These are phyloP conservation scores for Iberis pinnata DNA, from an alignment of 345 rosid species.

Conservation along the genomic window DNA sequence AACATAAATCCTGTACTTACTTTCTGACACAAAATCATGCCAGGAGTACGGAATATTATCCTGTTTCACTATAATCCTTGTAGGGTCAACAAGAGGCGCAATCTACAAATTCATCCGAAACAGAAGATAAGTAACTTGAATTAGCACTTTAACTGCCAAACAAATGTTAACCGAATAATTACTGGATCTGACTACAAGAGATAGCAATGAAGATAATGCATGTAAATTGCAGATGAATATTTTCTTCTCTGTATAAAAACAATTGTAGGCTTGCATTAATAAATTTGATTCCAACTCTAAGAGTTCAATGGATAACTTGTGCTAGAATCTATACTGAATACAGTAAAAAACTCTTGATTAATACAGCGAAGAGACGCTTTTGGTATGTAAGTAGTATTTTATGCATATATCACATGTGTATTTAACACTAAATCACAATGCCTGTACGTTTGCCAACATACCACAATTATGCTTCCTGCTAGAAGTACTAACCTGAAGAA, in stretches of 20 bases:
- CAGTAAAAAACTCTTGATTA: not conserved
- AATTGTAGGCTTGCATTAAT: slow-evolving; percentile 1
- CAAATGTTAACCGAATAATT: slow-evolving; percentile 7
- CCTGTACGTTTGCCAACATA: slow-evolving; percentile 5
- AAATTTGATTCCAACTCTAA: slow-evolving; percentile 15
- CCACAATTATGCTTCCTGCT: slow-evolving; percentile 13
- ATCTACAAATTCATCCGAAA: slow-evolving; percentile 49
- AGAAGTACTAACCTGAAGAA: slow-evolving; percentile 61
- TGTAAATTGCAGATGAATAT: not conserved
- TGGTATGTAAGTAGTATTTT: slow-evolving; percentile 3
- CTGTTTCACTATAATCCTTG: slow-evolving; percentile 47
- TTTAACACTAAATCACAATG: not conserved
- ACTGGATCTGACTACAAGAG: slow-evolving; percentile 17
- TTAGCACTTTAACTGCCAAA: slow-evolving; percentile 9
- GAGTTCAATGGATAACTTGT: slow-evolving; percentile 3
- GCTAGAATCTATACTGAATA: slow-evolving; percentile 7
- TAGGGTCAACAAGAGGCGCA: slow-evolving; percentile 75
- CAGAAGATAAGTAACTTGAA: slow-evolving; percentile 4
- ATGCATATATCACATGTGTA: not conserved
- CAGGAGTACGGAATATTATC: slow-evolving; percentile 61
- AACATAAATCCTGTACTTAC: slow-evolving; percentile 35
- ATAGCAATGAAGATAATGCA: slow-evolving; percentile 5
- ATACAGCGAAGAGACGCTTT: slow-evolving; percentile 5
- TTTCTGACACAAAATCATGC: slow-evolving; percentile 89
- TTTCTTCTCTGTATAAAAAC: not conserved